phyloP scores from a whole-genome alignment of 78 protist genomes.

The Bodo saltans region DNA sequence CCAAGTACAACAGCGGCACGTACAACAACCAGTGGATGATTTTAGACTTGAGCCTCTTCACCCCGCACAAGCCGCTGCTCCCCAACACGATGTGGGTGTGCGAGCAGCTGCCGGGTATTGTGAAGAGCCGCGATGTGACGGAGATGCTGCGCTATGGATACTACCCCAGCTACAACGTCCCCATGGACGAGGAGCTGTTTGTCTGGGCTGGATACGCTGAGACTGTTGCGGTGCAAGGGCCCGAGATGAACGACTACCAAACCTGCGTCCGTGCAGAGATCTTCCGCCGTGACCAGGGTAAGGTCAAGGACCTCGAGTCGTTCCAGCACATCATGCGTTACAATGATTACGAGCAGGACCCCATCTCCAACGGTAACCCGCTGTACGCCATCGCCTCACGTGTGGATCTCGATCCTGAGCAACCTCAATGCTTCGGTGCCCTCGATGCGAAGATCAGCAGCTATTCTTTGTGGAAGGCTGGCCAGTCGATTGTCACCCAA shows the following conservation, averaged over 20 bases:
- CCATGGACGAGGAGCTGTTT: constrained; percentile 58
- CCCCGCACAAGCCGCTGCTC: constrained; percentile 44
- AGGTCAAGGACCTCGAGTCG: constrained; percentile 34
- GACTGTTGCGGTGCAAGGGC: background rate
- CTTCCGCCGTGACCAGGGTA: constrained; percentile 32
- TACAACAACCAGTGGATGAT: constrained; percentile 78
- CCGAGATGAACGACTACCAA: constrained; percentile 42
- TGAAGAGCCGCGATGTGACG: constrained; percentile 38
- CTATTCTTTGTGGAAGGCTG: background rate
- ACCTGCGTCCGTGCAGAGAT: constrained; percentile 50
- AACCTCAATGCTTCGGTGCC: constrained; percentile 10
- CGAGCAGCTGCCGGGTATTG: constrained; percentile 80
- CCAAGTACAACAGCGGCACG: constrained; percentile 61
- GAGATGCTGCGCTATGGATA: constrained; percentile 52
- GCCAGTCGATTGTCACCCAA: background rate
- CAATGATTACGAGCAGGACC: constrained; percentile 68
- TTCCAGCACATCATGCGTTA: constrained; percentile 57
- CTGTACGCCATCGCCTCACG: constrained; percentile 60
- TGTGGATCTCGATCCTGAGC: constrained; percentile 46
- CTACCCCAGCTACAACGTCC: constrained; percentile 79
- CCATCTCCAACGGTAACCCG: constrained; percentile 61
- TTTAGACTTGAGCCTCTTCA: constrained; percentile 51
- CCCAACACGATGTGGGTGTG: constrained; percentile 56
- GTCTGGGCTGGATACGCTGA: constrained; percentile 56
- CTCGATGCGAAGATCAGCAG: constrained; percentile 5